Conservation (phyloP, 306 rosid species). For the Astragalus membranaceus region DNA sequence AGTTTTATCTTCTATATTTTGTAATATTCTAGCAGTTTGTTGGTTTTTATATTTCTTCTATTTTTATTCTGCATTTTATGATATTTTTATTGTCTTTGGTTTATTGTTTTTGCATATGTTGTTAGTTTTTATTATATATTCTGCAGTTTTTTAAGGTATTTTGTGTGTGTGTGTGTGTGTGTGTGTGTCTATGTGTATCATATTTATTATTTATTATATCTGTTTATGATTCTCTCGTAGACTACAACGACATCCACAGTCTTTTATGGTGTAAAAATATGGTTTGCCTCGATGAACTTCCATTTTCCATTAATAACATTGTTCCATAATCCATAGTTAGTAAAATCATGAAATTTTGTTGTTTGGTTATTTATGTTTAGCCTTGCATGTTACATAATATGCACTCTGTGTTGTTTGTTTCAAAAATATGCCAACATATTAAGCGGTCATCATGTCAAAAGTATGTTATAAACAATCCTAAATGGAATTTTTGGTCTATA, state of each 20-base stretch:
- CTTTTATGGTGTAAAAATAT: not conserved
- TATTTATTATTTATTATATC: not conserved
- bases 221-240: not conserved
- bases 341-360: not conserved
- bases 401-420: not conserved
- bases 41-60: not conserved
- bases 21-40: not conserved
- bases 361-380: not conserved
- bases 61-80: not conserved
- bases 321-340: not conserved
- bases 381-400: not conserved
- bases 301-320: not conserved
- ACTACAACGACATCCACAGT: not conserved
- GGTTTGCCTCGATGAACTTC: not conserved
- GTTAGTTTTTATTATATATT: not conserved
- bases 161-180: not conserved
- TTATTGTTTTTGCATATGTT: not conserved
- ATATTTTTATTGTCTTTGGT: not conserved
- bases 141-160: not conserved
- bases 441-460: not conserved
- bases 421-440: not conserved
- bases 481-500: conserved; percentile 5
- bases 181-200: not conserved
- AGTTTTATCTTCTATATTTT: not conserved
- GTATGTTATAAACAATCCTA: conserved; percentile 14